Conservation (phyloP, 179 eudicot genomes). For the Beta lomatogona region DNA sequence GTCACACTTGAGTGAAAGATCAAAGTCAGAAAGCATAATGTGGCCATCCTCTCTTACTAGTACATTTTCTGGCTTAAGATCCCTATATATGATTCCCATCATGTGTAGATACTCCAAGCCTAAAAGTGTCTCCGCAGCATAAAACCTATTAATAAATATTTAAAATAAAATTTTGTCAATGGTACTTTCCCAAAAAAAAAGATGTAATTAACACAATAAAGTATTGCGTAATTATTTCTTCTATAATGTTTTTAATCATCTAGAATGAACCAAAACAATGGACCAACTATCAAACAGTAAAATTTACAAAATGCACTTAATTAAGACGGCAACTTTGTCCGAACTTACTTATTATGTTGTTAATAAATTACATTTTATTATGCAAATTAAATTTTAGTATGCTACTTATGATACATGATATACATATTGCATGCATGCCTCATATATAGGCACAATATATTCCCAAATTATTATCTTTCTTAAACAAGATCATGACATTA, state of each 20-base stretch:
- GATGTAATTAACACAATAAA: not conserved
- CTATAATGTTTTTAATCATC: no score
- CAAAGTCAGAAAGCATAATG: constrained; percentile 77
- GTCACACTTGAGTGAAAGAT: constrained; percentile 73
- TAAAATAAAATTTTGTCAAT: not conserved
- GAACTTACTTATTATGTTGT: not conserved
- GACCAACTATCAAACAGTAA: no score
- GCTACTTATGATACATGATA: not conserved
- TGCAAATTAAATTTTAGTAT: no score
- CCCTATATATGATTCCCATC: constrained; percentile 81
- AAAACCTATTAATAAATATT: constrained; percentile 45
- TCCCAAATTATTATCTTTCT: not conserved
- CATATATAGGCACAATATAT: not conserved
- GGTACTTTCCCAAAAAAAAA: not conserved
- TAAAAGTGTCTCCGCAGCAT: constrained; percentile 68
- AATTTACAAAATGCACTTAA: no score
- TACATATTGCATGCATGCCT: not conserved
- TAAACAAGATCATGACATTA: not conserved
- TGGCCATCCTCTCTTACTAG: constrained; percentile 77
- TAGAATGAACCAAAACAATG: no score
- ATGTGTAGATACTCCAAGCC: constrained; percentile 80
- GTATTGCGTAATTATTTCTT: no score
- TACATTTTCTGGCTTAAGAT: constrained; percentile 77
- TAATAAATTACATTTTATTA: not conserved
- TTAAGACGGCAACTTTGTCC: not conserved